phyloP scores from a whole-genome alignment of 2,329 filamentous ascomycete species.

The Nemania sp. region DNA sequence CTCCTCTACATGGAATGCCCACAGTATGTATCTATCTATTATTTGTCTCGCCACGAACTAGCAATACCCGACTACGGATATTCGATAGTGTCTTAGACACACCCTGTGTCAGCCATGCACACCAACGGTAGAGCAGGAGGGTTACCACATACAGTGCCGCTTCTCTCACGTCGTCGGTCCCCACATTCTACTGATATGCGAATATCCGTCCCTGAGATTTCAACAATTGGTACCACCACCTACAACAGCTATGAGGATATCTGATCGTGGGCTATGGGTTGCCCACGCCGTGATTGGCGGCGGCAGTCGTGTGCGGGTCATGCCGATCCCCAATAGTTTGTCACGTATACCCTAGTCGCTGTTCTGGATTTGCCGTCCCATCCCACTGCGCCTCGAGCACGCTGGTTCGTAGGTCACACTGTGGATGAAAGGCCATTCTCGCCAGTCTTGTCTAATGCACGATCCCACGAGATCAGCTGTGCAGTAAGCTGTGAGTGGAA shows the following conservation, averaged over 20 bases:
- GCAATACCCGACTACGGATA: background rate
- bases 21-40: conserved; percentile 5
- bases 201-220: background rate
- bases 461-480: background rate
- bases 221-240: background rate
- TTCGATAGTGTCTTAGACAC: conserved; percentile 14
- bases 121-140: conserved; percentile 9
- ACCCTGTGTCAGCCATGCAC: conserved; percentile 11
- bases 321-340: conserved; percentile 20
- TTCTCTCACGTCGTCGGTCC: background rate
- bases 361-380: background rate
- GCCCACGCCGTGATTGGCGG: conserved; percentile 16
- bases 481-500: background rate
- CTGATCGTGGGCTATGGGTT: conserved; percentile 1
- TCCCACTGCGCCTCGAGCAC: too few species aligned
- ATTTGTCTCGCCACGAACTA: conserved; percentile 11
- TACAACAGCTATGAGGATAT: background rate
- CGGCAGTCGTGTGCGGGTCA: conserved; percentile 6
- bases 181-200: background rate
- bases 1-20: conserved; percentile 6
- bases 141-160: conserved; percentile 2
- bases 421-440: background rate
- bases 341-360: background rate
- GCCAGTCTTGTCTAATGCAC: background rate
- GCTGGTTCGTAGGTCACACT: too few species aligned